These are phyloP conservation scores for Xylaria sp. DNA, from an alignment of 2,329 filamentous ascomycete genomes.

Conservation along the genomic window DNA sequence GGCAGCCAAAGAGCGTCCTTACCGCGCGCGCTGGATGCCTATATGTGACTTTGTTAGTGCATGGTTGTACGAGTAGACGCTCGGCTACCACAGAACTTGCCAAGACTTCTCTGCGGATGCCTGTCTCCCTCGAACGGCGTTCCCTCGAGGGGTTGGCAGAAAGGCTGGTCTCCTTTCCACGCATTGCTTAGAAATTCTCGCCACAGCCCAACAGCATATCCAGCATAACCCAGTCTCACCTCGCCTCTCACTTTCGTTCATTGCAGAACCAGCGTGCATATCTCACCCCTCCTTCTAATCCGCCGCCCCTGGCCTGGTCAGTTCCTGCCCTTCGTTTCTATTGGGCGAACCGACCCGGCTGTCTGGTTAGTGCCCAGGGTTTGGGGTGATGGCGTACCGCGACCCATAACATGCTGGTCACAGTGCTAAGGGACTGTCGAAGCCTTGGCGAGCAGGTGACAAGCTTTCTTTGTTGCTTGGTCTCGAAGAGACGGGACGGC, in stretches of 20 bases:
- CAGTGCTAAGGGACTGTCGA: conserved; percentile 25
- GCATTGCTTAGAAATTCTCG: conserved; percentile 6
- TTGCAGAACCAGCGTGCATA: conserved; percentile 29
- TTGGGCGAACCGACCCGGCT: conserved; percentile 24
- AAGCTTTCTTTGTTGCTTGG: conserved; percentile 9
- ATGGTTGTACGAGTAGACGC: conserved; percentile 13
- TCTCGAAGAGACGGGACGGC: conserved; percentile 3
- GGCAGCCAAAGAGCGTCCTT: conserved; percentile 6
- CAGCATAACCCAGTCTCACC: conserved; percentile 15
- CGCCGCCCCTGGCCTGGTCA: conserved; percentile 15
- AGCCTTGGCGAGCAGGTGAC: conserved; percentile 3
- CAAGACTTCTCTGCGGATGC: conserved; percentile 18
- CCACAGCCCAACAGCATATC: conserved; percentile 22
- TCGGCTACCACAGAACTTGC: conserved; percentile 12
- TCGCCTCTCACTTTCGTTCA: conserved; percentile 14
- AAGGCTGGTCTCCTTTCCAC: conserved; percentile 10
- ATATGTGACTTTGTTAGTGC: conserved; percentile 9
- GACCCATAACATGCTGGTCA: conserved; percentile 24
- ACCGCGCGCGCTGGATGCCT: conserved; percentile 10
- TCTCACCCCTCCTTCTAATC: conserved; percentile 27
- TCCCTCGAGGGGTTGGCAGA: conserved; percentile 16
- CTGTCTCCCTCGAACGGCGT: conserved; percentile 8
- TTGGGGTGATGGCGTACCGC: conserved; percentile 19
- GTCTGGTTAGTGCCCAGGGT: conserved; percentile 25
- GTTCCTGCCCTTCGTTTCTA: conserved; percentile 18